These are phyloP conservation scores for Nemania sp. DNA, from an alignment of 2,329 filamentous ascomycete species.

Conservation along the genomic window DNA sequence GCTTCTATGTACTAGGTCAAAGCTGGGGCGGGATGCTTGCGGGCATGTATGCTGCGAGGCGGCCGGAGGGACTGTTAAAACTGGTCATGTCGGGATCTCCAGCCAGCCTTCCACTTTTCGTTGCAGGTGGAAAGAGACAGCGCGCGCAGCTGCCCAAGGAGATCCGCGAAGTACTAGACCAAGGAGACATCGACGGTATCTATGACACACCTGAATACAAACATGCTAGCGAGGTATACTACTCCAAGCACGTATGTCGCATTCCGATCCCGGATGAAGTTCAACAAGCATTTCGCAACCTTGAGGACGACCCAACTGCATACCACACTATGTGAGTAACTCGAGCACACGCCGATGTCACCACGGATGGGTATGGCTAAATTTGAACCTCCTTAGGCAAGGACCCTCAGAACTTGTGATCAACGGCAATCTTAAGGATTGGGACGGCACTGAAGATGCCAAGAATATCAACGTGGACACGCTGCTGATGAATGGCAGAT, in stretches of 20 bases:
- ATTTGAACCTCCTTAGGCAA: background rate
- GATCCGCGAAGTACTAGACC: background rate
- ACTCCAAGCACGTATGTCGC: background rate
- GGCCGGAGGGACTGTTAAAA: background rate
- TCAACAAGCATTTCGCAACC: background rate
- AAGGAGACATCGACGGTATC: background rate
- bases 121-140: background rate
- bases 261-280: background rate
- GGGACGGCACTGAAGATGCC: background rate
- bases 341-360: background rate
- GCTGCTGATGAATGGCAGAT: background rate
- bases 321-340: background rate
- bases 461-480: background rate
- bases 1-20: background rate
- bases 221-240: background rate
- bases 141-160: background rate
- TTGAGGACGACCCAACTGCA: background rate
- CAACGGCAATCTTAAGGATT: background rate
- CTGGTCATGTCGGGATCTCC: constrained; percentile 1
- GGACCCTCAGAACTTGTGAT: background rate
- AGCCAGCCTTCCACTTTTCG: background rate
- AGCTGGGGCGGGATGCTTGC: constrained; percentile 10
- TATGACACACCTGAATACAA: background rate
- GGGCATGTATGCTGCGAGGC: constrained; percentile 1
- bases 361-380: background rate